These are phyloP conservation scores for Lepidopterella palustris DNA, from an alignment of 495 filamentous ascomycete genomes.

Conservation along the genomic window DNA sequence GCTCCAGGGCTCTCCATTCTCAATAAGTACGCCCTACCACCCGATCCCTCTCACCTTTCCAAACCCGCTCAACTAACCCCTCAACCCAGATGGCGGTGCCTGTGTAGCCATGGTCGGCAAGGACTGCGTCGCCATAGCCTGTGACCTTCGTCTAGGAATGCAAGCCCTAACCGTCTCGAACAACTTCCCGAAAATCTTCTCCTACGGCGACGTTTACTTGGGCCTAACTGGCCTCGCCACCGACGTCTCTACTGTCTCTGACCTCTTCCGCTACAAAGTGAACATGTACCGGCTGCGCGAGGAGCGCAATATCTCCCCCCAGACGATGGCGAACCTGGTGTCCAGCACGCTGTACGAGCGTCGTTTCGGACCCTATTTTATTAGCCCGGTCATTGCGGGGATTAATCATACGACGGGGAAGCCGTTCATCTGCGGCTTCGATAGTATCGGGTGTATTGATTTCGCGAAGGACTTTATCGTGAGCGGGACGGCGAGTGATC, in stretches of 20 bases:
- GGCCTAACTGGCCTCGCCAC: conserved; percentile 94
- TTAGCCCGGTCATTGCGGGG: conserved; percentile 88
- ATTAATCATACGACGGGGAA: conserved; percentile 85
- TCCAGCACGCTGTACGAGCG: conserved; percentile 84
- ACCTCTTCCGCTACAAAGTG: conserved; percentile 98
- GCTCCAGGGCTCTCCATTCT: conserved; percentile 23
- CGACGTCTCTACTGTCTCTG: conserved; percentile 87
- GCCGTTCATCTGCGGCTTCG: conserved; percentile 98
- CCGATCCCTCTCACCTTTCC: background rate
- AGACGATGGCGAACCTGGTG: conserved; percentile 94
- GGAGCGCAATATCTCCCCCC: conserved; percentile 88
- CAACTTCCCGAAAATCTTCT: conserved; percentile 99
- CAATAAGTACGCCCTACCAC: conserved; percentile 25
- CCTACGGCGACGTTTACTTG: conserved; percentile 93
- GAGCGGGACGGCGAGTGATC: conserved; percentile 88
- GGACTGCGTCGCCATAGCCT: conserved; percentile 98
- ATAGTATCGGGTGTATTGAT: conserved; percentile 98
- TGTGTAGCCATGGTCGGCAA: conserved; percentile 98
- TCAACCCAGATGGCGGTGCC: conserved; percentile 83
- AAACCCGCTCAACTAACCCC: conserved; percentile 11
- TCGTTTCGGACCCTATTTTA: conserved; percentile 93
- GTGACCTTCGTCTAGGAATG: conserved; percentile 94
- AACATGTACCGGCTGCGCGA: conserved; percentile 99
- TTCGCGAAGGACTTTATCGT: conserved; percentile 99
- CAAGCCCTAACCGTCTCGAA: conserved; percentile 96